Percentiles rank a stretch among this genome's conserved stretches.
phyloP scores from a whole-genome alignment of 1,284 basidiomycete genomes.

The Apiotrichum domesticum region DNA sequence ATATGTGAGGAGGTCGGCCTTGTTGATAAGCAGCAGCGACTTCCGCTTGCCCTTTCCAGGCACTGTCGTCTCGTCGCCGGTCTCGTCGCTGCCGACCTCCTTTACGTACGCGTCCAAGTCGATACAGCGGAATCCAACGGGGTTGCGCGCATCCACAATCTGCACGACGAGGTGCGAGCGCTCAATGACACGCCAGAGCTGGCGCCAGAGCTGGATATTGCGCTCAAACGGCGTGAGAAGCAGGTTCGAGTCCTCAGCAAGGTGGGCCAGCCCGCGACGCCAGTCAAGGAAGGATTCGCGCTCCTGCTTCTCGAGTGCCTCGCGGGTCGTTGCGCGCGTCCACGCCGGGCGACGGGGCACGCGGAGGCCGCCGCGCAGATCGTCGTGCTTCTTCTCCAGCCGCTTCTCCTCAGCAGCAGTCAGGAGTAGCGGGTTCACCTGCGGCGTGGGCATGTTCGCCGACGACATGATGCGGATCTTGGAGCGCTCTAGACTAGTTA shows the following conservation, averaged over 20 bases:
- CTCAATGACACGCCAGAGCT: constrained; percentile 91
- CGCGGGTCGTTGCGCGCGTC: constrained; percentile 69
- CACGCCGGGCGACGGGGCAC: constrained; percentile 75
- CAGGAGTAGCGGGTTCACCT: constrained; percentile 81
- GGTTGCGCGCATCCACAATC: constrained; percentile 93
- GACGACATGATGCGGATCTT: constrained; percentile 86
- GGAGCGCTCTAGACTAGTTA: constrained; percentile 67
- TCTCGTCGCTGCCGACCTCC: constrained; percentile 68
- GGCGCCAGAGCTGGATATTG: constrained; percentile 93
- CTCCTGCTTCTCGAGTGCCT: constrained; percentile 77
- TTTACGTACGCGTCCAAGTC: constrained; percentile 83
- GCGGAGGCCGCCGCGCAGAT: constrained; percentile 64
- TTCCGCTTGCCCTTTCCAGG: constrained; percentile 62
- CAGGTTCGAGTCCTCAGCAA: constrained; percentile 53
- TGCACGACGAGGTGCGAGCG: constrained; percentile 89
- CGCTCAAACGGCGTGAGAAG: constrained; percentile 91
- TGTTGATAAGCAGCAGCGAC: constrained; percentile 87
- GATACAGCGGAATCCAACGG: constrained; percentile 80
- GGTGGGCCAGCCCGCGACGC: constrained; percentile 81
- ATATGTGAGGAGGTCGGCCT: constrained; percentile 84
- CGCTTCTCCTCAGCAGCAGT: constrained; percentile 75
- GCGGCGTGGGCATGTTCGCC: constrained; percentile 47
- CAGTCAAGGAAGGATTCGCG: constrained; percentile 83
- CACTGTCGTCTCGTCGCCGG: constrained; percentile 57
- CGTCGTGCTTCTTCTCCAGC: constrained; percentile 63